These are phyloP conservation scores for Logfia minima DNA, from an alignment of 129 eudicot genomes.

Conservation along the genomic window DNA sequence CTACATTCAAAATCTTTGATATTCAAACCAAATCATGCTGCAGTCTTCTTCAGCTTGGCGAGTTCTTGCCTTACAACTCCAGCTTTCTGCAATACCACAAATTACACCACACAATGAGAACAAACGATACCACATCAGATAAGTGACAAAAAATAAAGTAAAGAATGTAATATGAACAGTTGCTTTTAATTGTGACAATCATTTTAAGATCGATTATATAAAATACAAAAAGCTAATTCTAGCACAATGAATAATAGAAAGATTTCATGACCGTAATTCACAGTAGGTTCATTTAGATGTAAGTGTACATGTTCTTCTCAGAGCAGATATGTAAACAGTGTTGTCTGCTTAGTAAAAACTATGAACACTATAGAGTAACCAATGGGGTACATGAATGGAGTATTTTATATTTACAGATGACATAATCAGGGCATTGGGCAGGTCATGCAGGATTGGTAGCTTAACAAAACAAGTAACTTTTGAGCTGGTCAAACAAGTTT, in stretches of 20 bases:
- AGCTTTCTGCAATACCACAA: slow-evolving; percentile 10
- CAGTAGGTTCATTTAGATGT: not conserved
- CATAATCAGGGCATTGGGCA: not conserved
- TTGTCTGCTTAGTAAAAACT: no score
- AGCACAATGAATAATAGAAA: not conserved
- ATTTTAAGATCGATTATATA: not conserved
- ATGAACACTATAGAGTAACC: no score
- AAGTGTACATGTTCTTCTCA: not conserved
- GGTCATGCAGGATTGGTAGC: not conserved
- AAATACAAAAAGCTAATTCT: not conserved
- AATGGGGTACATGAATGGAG: no score
- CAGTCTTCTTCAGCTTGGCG: slow-evolving; percentile 9
- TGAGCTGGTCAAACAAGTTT: not conserved
- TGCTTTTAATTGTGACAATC: not conserved
- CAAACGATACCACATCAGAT: not conserved
- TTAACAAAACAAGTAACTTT: no score
- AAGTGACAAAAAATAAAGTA: no score
- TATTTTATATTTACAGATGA: not conserved
- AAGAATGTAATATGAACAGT: no score
- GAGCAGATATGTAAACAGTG: not conserved
- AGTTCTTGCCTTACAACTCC: slow-evolving; percentile 21
- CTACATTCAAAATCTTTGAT: slow-evolving; percentile 16
- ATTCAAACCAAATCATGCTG: not conserved
- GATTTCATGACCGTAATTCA: not conserved
- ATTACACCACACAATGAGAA: not conserved